These are phyloP conservation scores for Neurospora africana DNA, from an alignment of 495 filamentous ascomycete species.

Conservation along the genomic window DNA sequence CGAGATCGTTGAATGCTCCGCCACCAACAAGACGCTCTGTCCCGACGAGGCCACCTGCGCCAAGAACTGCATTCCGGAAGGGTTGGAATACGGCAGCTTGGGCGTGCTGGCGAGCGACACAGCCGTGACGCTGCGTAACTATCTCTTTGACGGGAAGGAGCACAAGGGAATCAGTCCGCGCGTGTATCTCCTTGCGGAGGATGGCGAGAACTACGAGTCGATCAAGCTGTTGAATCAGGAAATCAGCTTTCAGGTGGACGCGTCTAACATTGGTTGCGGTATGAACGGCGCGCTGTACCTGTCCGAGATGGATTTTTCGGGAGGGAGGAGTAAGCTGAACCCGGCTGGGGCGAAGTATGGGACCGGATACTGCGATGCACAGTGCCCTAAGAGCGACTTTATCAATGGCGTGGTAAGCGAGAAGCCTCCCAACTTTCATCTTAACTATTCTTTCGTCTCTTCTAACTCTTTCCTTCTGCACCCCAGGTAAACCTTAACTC, in stretches of 20 bases:
- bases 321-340: slow-evolving; percentile 45
- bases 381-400: slow-evolving; percentile 46
- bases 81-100: slow-evolving; percentile 31
- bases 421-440: background rate
- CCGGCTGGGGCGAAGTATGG: slow-evolving; percentile 54
- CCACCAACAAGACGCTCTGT: slow-evolving; percentile 36
- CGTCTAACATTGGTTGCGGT: slow-evolving; percentile 49
- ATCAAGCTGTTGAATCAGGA: slow-evolving; percentile 49
- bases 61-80: slow-evolving; percentile 39
- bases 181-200: slow-evolving; percentile 48
- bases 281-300: slow-evolving; percentile 62
- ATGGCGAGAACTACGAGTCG: slow-evolving; percentile 47
- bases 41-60: slow-evolving; percentile 40
- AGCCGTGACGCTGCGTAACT: slow-evolving; percentile 35
- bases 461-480: background rate
- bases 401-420: slow-evolving; percentile 44
- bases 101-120: slow-evolving; percentile 36
- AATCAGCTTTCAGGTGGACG: slow-evolving; percentile 54
- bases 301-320: slow-evolving; percentile 48
- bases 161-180: slow-evolving; percentile 37
- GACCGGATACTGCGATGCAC: slow-evolving; percentile 61
- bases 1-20: slow-evolving; percentile 26
- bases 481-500: slow-evolving; percentile 36
- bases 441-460: background rate
- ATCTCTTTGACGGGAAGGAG: slow-evolving; percentile 21